Evolutionary conservation across 148 eudicot genomes (phyloP), one percentile per base, ranked within the genome.

Genomic region (Persicaria tinctoria): DNA sequence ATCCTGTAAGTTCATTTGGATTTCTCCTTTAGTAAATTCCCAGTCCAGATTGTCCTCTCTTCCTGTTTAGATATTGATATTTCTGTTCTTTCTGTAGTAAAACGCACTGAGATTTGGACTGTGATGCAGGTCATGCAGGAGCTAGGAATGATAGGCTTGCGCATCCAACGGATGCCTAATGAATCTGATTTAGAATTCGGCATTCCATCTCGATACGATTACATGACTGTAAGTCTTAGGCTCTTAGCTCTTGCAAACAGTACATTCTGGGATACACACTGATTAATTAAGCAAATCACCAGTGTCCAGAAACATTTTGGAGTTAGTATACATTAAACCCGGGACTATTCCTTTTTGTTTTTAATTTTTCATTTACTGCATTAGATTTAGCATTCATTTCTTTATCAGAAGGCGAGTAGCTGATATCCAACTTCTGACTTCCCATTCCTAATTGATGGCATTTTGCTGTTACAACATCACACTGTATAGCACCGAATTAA

Each of bases 131-230:
- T 95, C 74, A 92, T 95, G 98, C 89, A 95, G 86, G 98, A 95
- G 83, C 80, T 95, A 38, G 98, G 97, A 68, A 82, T 95, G 56
- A 83, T 95, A 84, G 98, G 98, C 73, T 77, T 95, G 80, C 90
- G 98, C 76, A 95, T 95, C 77, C 98, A 95, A 80, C 97, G 98
- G 47, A 95, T 95, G 98, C 97, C 98, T 57, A 86, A 85, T 78
- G 96, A 92, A 75, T 78, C 97, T 20, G 98, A 54, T 56, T 73
- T 86, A 77, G 98, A 95, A 83, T 95, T 95, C 68, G 96, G 93
- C 38, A 89, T 95, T 83, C 98, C 98, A 79, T 91, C 97, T 49
- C 96, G 89, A 51, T 95, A 92, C 79, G 74, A 80, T 68, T 95
- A 92, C 76, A 95, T 95, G 98, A 95, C 98, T 66, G 98, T 92